Evolutionary conservation across 805 yeast species (phyloP).

Genomic region (Ogataea thermomethanolica): DNA sequence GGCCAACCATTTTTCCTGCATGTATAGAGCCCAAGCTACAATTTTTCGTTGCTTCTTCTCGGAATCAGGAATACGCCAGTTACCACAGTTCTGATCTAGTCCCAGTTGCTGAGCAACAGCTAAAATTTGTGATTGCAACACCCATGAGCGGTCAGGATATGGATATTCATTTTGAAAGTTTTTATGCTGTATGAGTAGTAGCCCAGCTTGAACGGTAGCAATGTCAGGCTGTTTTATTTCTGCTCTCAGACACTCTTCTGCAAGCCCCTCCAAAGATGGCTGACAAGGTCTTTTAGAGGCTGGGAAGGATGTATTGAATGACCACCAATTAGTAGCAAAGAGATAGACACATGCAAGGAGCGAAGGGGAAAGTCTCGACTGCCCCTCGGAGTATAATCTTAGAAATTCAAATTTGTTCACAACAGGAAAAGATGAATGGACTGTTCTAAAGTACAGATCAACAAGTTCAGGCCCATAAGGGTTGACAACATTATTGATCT

Average conservation of each 20-base stretch:
- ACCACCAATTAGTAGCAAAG: conserved; percentile 81
- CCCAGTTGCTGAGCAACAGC: conserved; percentile 47
- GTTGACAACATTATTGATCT: conserved; percentile 65
- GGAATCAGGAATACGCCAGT: conserved; percentile 46
- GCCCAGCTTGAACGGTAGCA: conserved; percentile 31
- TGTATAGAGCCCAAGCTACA: conserved; percentile 47
- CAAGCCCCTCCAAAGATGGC: conserved; percentile 25
- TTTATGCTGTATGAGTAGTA: conserved; percentile 31
- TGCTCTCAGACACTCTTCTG: conserved; percentile 10
- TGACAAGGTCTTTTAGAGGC: conserved; percentile 13
- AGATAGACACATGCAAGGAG: conserved; percentile 78
- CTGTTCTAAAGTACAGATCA: conserved; percentile 60
- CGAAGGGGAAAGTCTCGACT: conserved; percentile 76
- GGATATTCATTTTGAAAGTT: conserved; percentile 32
- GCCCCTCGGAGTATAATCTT: conserved; percentile 74
- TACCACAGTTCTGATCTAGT: conserved; percentile 42
- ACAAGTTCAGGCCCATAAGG: conserved; percentile 75
- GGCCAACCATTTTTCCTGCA: conserved; percentile 48
- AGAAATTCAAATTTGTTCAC: conserved; percentile 76
- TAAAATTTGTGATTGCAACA: conserved; percentile 15
- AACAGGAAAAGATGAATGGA: conserved; percentile 82
- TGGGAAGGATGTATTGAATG: conserved; percentile 15
- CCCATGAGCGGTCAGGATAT: conserved; percentile 38
- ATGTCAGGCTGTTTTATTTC: conserved; percentile 14
- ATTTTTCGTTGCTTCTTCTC: conserved; percentile 44